Base-by-base conservation (phyloP, 805 yeast species). In the Ogataea parapolymorpha region DNA sequence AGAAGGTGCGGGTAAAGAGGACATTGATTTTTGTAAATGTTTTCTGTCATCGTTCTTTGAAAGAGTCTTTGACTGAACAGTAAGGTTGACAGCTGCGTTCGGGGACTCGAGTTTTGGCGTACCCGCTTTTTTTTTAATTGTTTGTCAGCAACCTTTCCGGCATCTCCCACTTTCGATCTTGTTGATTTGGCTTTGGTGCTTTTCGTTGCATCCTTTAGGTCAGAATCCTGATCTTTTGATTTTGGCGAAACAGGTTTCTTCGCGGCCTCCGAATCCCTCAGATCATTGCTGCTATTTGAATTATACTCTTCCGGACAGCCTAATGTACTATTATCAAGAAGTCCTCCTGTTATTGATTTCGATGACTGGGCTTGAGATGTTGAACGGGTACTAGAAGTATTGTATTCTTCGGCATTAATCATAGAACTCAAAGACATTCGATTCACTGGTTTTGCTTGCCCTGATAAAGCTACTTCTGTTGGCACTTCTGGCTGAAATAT, bases 391-490 rank as follows among this genome's bases (percentile, higher is more conserved):
- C 22, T 7, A 7, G 22, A 7, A 20, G 20, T 18, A 12, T 6
- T 27, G 28, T 23, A 36, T 26, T 39, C 46, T 7, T 52, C 59
- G 16, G 45, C 44, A 36, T 55, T 56, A 15, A 56, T 56, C 59
- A 56, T 49, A 1, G 57, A 41, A 31, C 57, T 52, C 26, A 56
- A 39, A 3, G 59, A 50, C 59, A 56, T 55, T 4, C 48, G 30
- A n/a, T 44, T 44, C 12, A 14, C 18, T 10, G 41, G 26, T 26
- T 18, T 17, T 15, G 27, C 6, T 26, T 27, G 22, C 22, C 9
- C 22, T 9, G 22, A 20, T 6, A 20, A 9, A 3, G 22, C 22
- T 20, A 7, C 22, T 20, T 20, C 9, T 20, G 22, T 20, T 7
- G 22, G 22, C 22, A 20, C 10, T 7, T 20, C 22, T 6, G 22